A percentile compares a stretch with the other conserved stretches of the same genome.
Evolutionary conservation across 768 basidiomycete species (phyloP).

Genomic region (Stropharia rugosoannulata): DNA sequence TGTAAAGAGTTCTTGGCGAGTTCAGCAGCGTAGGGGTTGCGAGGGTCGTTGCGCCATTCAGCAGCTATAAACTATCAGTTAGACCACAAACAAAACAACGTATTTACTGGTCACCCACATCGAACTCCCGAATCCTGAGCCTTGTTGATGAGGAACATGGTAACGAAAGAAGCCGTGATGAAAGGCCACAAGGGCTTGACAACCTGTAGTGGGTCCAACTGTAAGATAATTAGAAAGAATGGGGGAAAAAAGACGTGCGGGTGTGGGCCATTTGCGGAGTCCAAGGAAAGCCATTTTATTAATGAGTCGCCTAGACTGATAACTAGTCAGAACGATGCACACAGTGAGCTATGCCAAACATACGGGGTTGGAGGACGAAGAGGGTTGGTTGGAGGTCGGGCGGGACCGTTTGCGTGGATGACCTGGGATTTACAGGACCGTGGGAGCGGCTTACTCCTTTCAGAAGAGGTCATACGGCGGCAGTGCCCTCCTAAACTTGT

Average conservation of each 20-base stretch:
- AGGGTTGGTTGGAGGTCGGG: conserved; percentile 34
- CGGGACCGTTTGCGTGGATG: conserved; percentile 37
- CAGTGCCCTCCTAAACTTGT: no score
- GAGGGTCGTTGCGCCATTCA: conserved; percentile 70
- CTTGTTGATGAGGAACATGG: conserved; percentile 64
- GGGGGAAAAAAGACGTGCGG: conserved; percentile 46
- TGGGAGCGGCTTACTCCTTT: conserved; percentile 30
- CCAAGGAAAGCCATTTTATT: conserved; percentile 71
- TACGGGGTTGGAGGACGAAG: conserved; percentile 14
- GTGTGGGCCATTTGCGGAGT: conserved; percentile 80
- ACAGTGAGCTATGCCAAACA: conserved; percentile 2
- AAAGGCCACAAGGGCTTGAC: conserved; percentile 80
- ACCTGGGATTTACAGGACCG: conserved; percentile 19
- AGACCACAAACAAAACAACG: neutral
- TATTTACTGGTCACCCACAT: conserved; percentile 49
- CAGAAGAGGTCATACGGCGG: neutral
- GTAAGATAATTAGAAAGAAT: neutral
- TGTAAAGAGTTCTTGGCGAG: conserved; percentile 64
- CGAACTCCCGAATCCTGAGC: conserved; percentile 68
- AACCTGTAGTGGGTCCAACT: conserved; percentile 44
- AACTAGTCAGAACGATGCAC: neutral
- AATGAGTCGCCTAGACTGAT: conserved; percentile 5
- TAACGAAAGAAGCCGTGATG: conserved; percentile 62
- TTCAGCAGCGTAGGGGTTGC: conserved; percentile 80
- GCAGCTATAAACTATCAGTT: conserved; percentile 38